phyloP scores from a whole-genome alignment of 345 rosid species.

The Dimocarpus longan region DNA sequence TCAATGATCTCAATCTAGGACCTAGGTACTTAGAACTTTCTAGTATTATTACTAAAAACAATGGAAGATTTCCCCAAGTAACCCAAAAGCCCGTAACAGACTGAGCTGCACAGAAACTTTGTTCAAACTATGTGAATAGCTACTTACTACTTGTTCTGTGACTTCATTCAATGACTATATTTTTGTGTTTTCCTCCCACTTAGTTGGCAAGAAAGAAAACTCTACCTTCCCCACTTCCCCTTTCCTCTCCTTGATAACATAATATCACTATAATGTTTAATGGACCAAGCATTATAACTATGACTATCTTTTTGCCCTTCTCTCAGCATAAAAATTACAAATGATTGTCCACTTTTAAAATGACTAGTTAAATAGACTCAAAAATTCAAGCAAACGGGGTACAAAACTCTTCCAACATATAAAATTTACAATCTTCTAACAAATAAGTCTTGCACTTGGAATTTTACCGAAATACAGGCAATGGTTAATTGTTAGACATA shows the following conservation, averaged over 20 bases:
- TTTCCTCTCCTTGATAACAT: background rate
- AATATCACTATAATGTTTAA: background rate
- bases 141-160: background rate
- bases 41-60: too few species aligned
- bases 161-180: too few species aligned
- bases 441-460: background rate
- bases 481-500: background rate
- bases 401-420: background rate
- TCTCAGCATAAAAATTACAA: background rate
- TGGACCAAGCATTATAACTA: background rate
- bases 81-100: background rate
- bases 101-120: background rate
- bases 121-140: background rate
- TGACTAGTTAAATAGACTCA: background rate
- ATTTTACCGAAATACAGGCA: background rate
- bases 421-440: background rate
- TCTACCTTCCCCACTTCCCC: background rate
- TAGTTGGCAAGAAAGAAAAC: background rate
- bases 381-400: background rate
- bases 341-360: background rate
- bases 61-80: too few species aligned
- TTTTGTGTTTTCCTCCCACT: background rate
- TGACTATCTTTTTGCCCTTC: background rate
- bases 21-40: background rate
- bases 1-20: background rate